Base-by-base conservation (phyloP, 2,329 filamentous ascomycete genomes). In the Colletotrichum caudatum region DNA sequence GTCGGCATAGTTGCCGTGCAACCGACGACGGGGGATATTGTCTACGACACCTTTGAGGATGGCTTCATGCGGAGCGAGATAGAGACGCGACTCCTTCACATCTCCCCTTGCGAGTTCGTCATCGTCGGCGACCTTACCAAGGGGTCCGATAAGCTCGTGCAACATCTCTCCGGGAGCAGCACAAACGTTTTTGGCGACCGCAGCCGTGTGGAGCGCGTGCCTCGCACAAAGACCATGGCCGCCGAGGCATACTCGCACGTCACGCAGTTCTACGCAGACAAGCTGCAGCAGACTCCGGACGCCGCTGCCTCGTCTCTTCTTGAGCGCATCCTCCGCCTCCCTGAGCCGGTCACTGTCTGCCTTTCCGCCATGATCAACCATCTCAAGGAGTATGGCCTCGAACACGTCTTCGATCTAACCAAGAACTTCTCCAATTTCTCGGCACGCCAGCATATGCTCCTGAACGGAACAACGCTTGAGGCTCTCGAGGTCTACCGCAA, bases 341-440 rank as follows among this genome's bases (percentile, higher is more conserved):
- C 95, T 0, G 94, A 97, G 76, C 87, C 92, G 54, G 94, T 97
- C 48, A 97, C 93, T 0, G 91, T 97, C 51, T 99, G 96, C 81
- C 87, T 99, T 18, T 98, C 96, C 5, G 93, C 95, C 14, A 98
- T 99, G 95, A 98, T 99, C 76, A 93, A 89, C 1, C 95, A 99
- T 78, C 85, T 99, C 76, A 91, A 90, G 23, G 95, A 97, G 74
- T 99, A 98, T 79, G 94, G 94, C 0, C 86, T 99, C 26, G 93
- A 98, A 80, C 94, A 98, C 83, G 94, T 99, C 64, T 97, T 99
- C 76, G 93, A 97, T 77, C 84, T 99, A 54, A 98, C 96, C 1
- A 97, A 97, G 77, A 97, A 98, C 82, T 99, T 99, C 78, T 92
- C 97, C 76, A 94, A 94, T 2, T 99, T 99, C 82, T 97, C 93